A percentile compares a stretch with the other conserved stretches of the same genome.
phyloP scores from a whole-genome alignment of 2,329 filamentous ascomycete species.

The Neonectria sp. region DNA sequence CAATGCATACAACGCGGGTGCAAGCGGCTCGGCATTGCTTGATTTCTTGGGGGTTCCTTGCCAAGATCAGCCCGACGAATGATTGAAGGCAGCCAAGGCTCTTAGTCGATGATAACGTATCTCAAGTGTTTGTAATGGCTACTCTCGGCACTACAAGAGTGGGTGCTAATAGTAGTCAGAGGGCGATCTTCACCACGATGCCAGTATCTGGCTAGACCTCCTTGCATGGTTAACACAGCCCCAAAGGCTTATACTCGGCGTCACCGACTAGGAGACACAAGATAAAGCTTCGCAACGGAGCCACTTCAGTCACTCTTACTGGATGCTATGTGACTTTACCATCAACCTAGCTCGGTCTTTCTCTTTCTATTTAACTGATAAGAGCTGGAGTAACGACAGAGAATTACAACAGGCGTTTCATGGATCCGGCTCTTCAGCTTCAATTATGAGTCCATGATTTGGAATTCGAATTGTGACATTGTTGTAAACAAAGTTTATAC shows the following conservation, averaged over 20 bases:
- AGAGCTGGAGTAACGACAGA: neutral
- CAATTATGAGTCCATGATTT: neutral
- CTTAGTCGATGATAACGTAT: neutral
- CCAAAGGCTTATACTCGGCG: neutral
- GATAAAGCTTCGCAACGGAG: neutral
- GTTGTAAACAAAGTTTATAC: no score
- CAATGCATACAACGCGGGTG: neutral
- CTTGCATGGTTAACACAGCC: neutral
- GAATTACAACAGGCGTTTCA: no score
- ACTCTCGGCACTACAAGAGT: neutral
- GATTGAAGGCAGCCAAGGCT: neutral
- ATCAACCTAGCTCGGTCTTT: neutral
- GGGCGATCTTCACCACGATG: neutral
- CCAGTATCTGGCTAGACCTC: neutral
- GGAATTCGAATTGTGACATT: neutral
- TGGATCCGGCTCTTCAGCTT: no score
- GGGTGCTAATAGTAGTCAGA: neutral
- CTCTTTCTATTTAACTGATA: neutral
- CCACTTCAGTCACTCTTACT: neutral
- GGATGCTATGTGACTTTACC: neutral
- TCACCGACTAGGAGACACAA: neutral
- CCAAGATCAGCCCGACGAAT: neutral
- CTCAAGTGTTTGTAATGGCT: neutral
- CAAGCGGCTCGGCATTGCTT: constrained; percentile 1
- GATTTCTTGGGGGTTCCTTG: neutral